Percentiles rank a stretch among this genome's conserved stretches.
Evolutionary conservation across 352 stramenopile genomes (phyloP).

Genomic region (Blastocystis sp.): DNA sequence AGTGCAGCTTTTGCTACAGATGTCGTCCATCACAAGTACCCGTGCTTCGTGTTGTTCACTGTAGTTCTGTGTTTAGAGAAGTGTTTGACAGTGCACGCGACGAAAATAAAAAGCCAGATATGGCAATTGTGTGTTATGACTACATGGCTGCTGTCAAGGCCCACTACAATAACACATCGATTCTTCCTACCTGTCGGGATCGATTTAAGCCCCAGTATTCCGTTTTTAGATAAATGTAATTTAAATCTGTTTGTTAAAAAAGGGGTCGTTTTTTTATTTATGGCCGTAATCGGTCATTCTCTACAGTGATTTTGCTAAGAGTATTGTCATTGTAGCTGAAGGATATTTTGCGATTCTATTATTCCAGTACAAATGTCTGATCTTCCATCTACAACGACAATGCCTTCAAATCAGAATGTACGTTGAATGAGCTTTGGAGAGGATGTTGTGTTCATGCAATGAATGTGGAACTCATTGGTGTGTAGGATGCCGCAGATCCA

Average conservation of each 20-base stretch:
- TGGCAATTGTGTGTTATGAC: constrained; percentile 19
- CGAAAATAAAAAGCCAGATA: not conserved
- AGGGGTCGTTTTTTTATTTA: not conserved
- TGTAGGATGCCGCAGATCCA: not conserved
- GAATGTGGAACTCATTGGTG: not conserved
- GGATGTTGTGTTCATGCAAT: not conserved
- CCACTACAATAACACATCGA: not conserved
- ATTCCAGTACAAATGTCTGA: not conserved
- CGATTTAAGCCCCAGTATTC: not conserved
- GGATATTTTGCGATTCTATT: not conserved
- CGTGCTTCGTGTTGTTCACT: not conserved
- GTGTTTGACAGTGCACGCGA: not conserved
- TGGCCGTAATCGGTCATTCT: not conserved
- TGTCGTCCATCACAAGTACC: constrained; percentile 5
- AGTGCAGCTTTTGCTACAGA: not conserved
- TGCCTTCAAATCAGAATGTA: not conserved
- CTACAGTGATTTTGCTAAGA: not conserved
- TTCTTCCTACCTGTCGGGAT: not conserved
- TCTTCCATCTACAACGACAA: not conserved
- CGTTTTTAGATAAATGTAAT: not conserved
- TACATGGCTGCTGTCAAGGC: not conserved
- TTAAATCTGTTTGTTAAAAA: not conserved
- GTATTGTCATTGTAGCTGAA: not conserved
- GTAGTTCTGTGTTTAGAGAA: not conserved
- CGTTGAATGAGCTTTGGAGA: not conserved